Conservation (phyloP, 192 early-diverging fungal species). For the Coemansia sp. region DNA sequence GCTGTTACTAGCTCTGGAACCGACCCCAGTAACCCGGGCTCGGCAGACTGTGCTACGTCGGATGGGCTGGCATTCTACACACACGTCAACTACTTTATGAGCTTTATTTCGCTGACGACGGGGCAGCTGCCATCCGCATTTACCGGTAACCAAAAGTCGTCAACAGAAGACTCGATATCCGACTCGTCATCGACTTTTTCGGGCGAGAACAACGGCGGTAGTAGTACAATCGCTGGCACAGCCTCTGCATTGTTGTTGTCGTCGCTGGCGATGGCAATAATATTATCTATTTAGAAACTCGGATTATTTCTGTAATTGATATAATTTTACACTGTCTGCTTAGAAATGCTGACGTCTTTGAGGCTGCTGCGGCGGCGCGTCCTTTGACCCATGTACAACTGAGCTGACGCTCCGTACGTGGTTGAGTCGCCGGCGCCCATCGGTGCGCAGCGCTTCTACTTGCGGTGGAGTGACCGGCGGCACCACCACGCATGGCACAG, state of each 20-base stretch:
- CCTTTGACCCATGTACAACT: neutral
- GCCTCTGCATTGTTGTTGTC: neutral
- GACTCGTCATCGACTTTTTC: no score
- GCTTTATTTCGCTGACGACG: conserved; percentile 28
- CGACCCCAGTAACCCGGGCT: conserved; percentile 23
- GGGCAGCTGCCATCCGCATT: neutral
- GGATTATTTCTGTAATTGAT: neutral
- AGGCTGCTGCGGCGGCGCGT: no score
- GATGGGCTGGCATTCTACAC: conserved; percentile 49
- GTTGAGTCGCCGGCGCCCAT: neutral
- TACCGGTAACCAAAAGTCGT: conserved; percentile 2
- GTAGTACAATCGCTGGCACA: neutral
- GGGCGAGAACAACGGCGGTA: neutral
- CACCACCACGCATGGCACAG: conserved; percentile 11
- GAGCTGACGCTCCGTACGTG: conserved; percentile 28
- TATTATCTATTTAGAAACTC: neutral
- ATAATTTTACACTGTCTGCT: neutral
- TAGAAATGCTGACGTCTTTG: neutral
- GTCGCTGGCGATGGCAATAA: conserved; percentile 4
- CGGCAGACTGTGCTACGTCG: conserved; percentile 26
- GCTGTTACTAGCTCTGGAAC: conserved; percentile 41
- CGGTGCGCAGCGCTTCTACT: neutral
- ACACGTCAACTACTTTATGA: conserved; percentile 34
- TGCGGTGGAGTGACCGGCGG: neutral
- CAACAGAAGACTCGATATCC: no score